Evolutionary conservation across 495 filamentous ascomycete genomes (phyloP).

Genomic region (Neurospora sp.): DNA sequence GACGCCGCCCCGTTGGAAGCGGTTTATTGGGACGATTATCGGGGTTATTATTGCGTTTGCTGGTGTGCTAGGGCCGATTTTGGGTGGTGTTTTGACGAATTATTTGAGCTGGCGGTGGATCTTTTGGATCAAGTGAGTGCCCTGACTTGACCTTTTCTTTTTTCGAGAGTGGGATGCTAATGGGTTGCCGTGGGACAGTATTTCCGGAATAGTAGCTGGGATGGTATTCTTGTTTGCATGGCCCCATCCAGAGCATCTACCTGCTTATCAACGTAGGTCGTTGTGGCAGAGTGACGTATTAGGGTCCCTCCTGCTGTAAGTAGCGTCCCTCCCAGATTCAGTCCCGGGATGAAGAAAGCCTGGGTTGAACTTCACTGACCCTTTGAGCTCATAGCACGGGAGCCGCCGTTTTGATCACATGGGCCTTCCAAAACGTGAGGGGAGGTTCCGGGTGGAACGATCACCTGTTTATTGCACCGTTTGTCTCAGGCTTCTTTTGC

Average conservation of each 20-base stretch:
- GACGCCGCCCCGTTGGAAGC: slow-evolving; percentile 25
- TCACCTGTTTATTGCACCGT: slow-evolving; percentile 33
- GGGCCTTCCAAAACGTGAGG: slow-evolving; percentile 48
- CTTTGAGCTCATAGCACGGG: slow-evolving; percentile 25
- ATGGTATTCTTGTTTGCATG: slow-evolving; percentile 38
- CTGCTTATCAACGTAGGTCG: slow-evolving; percentile 18
- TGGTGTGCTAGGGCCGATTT: slow-evolving; percentile 45
- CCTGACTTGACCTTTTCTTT: not conserved
- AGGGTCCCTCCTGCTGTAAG: slow-evolving; percentile 41
- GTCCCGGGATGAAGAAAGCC: not conserved
- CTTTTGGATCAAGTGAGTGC: slow-evolving; percentile 55
- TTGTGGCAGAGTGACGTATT: slow-evolving; percentile 44
- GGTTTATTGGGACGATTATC: slow-evolving; percentile 24
- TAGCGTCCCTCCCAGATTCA: not conserved
- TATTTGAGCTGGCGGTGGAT: slow-evolving; percentile 55
- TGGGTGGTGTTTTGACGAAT: slow-evolving; percentile 54
- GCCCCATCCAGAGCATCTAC: slow-evolving; percentile 27
- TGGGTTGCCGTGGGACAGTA: slow-evolving; percentile 24
- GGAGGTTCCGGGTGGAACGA: slow-evolving; percentile 27
- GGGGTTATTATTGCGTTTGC: slow-evolving; percentile 21
- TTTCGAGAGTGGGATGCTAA: slow-evolving; percentile 6
- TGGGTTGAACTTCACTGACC: not conserved
- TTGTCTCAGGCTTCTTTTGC: slow-evolving; percentile 29
- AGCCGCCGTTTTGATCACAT: slow-evolving; percentile 46
- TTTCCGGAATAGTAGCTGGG: slow-evolving; percentile 35